phyloP scores from a whole-genome alignment of 345 rosid species.

The Acer saccharum region DNA sequence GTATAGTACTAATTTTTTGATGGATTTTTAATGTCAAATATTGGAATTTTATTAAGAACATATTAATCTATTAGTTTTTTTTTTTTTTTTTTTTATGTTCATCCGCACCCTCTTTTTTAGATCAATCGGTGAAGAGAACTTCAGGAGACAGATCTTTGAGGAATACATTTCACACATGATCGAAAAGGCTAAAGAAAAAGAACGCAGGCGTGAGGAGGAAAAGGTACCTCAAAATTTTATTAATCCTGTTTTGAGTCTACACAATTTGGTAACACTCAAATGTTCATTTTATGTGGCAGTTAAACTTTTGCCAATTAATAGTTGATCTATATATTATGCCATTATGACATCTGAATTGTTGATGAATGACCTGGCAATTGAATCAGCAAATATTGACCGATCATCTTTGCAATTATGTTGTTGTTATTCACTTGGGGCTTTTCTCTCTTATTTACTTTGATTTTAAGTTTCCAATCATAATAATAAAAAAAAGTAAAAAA shows the following conservation, averaged over 20 bases:
- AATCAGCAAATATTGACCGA: neutral
- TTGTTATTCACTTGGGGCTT: neutral
- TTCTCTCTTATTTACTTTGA: neutral
- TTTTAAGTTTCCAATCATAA: neutral
- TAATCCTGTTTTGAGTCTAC: neutral
- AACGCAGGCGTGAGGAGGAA: conserved; percentile 92
- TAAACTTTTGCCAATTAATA: neutral
- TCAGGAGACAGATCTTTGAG: conserved; percentile 70
- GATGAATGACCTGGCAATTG: neutral
- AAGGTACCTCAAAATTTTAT: conserved; percentile 50
- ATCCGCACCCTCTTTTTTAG: conserved; percentile 35
- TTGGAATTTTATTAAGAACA: neutral
- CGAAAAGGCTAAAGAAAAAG: conserved; percentile 94
- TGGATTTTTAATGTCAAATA: neutral
- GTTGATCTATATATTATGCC: neutral
- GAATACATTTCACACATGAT: conserved; percentile 67
- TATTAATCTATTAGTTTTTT: neutral
- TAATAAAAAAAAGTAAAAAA: neutral
- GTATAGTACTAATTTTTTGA: conserved; percentile 30
- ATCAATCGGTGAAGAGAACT: conserved; percentile 73
- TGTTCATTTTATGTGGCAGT: conserved; percentile 8
- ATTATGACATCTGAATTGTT: neutral
- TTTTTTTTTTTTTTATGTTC: conserved; percentile 7
- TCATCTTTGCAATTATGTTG: neutral
- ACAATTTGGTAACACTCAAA: neutral